These are phyloP conservation scores for Colletotrichum plurivorum DNA, from an alignment of 2,329 filamentous ascomycete species.

Conservation along the genomic window DNA sequence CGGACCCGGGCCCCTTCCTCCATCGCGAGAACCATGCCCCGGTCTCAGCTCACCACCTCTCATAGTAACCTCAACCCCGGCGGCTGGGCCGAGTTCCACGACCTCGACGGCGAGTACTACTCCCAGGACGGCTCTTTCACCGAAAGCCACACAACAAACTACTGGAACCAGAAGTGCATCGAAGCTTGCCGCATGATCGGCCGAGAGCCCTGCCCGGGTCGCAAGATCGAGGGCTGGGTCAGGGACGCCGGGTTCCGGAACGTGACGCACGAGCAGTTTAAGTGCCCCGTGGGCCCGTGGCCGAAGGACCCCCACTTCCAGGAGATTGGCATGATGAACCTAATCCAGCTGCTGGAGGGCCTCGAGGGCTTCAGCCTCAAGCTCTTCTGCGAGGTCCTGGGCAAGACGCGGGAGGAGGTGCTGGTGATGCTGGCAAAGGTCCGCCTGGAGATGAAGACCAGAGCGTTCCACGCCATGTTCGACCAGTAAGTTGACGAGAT, in stretches of 20 bases:
- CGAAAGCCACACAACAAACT: conserved; percentile 37
- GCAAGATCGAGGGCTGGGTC: conserved; percentile 48
- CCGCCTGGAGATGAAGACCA: neutral
- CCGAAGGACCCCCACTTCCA: conserved; percentile 44
- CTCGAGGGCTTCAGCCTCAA: conserved; percentile 45
- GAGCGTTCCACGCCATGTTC: neutral
- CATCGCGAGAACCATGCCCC: neutral
- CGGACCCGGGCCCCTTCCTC: neutral
- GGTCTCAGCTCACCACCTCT: neutral
- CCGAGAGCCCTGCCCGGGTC: conserved; percentile 44
- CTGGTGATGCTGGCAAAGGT: neutral
- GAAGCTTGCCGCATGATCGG: conserved; percentile 2
- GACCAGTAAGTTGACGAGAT: neutral
- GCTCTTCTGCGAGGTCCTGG: conserved; percentile 48
- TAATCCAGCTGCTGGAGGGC: conserved; percentile 40
- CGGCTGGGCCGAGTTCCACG: conserved; percentile 26
- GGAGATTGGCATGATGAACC: conserved; percentile 47
- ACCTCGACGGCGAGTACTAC: conserved; percentile 4
- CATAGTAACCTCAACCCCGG: conserved; percentile 10
- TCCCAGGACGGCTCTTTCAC: conserved; percentile 38
- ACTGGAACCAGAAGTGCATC: conserved; percentile 42
- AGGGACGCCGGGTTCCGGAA: conserved; percentile 54
- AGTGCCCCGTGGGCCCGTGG: conserved; percentile 43
- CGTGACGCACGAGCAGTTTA: conserved; percentile 48
- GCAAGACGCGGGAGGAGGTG: conserved; percentile 47